Conservation (phyloP, 2,329 filamentous ascomycete species). For the Pyrenochaeta sp. region DNA sequence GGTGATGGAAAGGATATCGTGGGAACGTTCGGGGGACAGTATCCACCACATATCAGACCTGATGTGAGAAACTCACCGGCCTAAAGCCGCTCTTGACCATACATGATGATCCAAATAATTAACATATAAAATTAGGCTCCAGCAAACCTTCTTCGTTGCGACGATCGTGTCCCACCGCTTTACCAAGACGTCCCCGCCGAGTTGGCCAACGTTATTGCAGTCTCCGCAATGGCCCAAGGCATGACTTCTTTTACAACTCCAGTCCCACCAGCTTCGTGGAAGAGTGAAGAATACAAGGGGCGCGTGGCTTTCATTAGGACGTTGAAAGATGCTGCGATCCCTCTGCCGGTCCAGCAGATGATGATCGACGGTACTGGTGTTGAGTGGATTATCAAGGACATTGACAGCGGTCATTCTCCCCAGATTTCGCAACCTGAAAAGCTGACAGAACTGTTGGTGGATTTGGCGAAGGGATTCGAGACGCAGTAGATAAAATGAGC, state of each 20-base stretch:
- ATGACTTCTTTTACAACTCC: constrained; percentile 26
- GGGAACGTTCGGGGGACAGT: constrained; percentile 21
- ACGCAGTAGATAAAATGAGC: neutral
- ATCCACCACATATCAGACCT: constrained; percentile 25
- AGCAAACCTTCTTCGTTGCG: constrained; percentile 29
- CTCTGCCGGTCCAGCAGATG: constrained; percentile 36
- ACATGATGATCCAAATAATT: neutral
- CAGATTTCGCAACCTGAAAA: constrained; percentile 49
- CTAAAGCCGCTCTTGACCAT: neutral
- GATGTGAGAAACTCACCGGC: constrained; percentile 15
- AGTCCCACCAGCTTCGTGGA: constrained; percentile 20
- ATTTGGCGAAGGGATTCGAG: constrained; percentile 18
- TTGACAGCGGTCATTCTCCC: constrained; percentile 47
- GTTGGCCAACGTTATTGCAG: constrained; percentile 15
- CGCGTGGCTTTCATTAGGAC: constrained; percentile 26
- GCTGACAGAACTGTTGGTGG: constrained; percentile 30
- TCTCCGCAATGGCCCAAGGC: constrained; percentile 26
- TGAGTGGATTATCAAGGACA: constrained; percentile 37
- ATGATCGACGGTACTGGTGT: constrained; percentile 34
- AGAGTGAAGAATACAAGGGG: constrained; percentile 20
- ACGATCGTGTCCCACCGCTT: constrained; percentile 24
- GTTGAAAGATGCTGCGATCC: constrained; percentile 36
- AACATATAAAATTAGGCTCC: constrained; percentile 4
- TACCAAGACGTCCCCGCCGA: constrained; percentile 21
- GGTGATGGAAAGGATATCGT: constrained; percentile 24